Evolutionary conservation across 192 early-diverging fungal species (phyloP), one percentile per base, ranked within the genome.

Genomic region (Coemansia sp.): DNA sequence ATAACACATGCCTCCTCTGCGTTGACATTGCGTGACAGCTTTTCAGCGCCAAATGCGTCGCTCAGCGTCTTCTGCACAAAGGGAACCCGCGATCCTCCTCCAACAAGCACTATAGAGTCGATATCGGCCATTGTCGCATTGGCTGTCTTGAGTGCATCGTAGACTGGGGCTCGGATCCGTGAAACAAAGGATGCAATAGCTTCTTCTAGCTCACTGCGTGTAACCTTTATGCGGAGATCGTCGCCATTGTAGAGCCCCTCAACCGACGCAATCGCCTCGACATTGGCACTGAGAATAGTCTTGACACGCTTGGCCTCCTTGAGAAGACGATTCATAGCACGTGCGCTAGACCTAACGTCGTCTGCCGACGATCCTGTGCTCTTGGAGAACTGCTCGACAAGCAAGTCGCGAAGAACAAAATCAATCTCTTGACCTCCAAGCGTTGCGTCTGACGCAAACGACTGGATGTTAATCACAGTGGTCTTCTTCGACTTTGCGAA

Each of bases 231-330:
- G 47, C 86, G 86, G 73, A 99, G 95, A 72, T 99, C 96, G 56
- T 85, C 69, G 19, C 93, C 96, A 46, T 94, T 89, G 60, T 91
- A 88, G 52, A 99, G 68, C 37, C 88, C 88, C 82, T 99, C 98
- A 54, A 99, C 80, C 15, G 93, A 92, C 21, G 95, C 90, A 39
- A 84, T 83, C 0, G 92, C 92, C 55, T 98, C 93, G 15, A 84
- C 87, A 76, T 99, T 99, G 41, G 94, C 96, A 67, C 94, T 97
- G 48, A 99, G 83, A 66, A 99, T 95, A 49, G 92, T 90, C 85
- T 99, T 99, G 65, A 98, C 92, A 56, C 95, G 89, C 78, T 89
- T 92, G 4, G 98, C 96, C 74, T 99, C 96, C 72, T 93, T 94
- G 56, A 97, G 76, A 36, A 99, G 83, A 60, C 88, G 89, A 12